Conservation (phyloP, 83 land plant species). For the Picea mariana region DNA sequence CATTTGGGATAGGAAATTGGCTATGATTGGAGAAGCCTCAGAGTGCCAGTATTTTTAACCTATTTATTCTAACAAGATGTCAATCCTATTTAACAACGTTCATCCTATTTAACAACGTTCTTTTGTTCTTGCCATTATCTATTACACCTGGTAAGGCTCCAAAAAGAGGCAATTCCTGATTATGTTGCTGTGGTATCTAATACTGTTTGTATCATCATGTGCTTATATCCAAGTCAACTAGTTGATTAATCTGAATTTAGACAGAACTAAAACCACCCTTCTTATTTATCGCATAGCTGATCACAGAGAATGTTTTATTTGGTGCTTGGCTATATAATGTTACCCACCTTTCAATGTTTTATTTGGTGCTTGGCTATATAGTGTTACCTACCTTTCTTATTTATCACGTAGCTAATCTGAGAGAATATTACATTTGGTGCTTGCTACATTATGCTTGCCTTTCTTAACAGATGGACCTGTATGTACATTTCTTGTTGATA, state of each 20-base stretch:
- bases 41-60: background rate
- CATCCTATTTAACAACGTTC: background rate
- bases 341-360: no score
- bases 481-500: background rate
- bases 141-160: background rate
- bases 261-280: no score
- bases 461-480: background rate
- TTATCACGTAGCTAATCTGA: background rate
- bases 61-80: background rate
- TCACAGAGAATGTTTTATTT: no score
- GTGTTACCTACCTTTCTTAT: background rate
- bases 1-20: constrained; percentile 3
- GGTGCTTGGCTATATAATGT: no score
- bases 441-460: background rate
- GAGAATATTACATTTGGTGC: background rate
- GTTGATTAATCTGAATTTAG: no score
- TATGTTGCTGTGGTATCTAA: constrained; percentile 5
- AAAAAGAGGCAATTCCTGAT: background rate
- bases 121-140: background rate
- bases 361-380: no score
- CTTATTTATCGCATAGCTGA: no score
- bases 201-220: background rate
- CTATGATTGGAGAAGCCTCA: background rate
- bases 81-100: no score
- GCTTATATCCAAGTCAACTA: no score